Percentiles rank a stretch among this genome's conserved stretches.
These are phyloP conservation scores for Aspergillus neoniger DNA, from an alignment of 2,329 filamentous ascomycete species.

Conservation along the genomic window DNA sequence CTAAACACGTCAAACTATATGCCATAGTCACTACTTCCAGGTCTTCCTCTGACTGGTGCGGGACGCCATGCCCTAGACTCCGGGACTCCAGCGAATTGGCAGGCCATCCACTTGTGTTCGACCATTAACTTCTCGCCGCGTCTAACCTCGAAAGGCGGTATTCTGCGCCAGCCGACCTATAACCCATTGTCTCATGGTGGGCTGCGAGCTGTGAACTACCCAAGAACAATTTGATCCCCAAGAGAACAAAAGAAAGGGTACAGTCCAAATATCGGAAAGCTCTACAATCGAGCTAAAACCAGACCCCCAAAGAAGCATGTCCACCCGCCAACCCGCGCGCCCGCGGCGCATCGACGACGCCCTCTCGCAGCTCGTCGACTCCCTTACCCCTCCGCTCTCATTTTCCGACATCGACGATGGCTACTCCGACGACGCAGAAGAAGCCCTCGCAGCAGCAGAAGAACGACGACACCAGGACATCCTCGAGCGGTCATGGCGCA, in stretches of 20 bases:
- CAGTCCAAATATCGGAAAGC: too few species aligned
- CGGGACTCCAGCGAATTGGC: conserved; percentile 2
- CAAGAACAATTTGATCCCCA: background rate
- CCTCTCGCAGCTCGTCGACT: conserved; percentile 46
- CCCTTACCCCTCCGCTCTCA: conserved; percentile 41
- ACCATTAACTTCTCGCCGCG: conserved; percentile 2
- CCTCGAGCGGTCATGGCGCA: conserved; percentile 43
- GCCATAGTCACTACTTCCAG: background rate
- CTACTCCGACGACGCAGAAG: conserved; percentile 35
- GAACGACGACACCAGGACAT: conserved; percentile 38
- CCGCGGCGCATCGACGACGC: conserved; percentile 48
- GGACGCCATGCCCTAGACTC: conserved; percentile 13
- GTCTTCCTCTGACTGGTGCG: background rate
- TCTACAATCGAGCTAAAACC: background rate
- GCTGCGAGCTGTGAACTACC: background rate
- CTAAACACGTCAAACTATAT: background rate
- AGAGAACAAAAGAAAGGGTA: too few species aligned
- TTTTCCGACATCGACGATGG: conserved; percentile 32
- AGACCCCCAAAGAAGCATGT: conserved; percentile 21
- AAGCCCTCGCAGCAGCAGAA: conserved; percentile 39
- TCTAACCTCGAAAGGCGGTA: background rate
- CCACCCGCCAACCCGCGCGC: conserved; percentile 37
- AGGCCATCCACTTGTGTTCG: background rate
- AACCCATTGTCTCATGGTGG: conserved; percentile 1
- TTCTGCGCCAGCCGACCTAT: background rate